Evolutionary conservation across 345 rosid species (phyloP), one percentile per base, ranked within the genome.

Genomic region (Citrus inodora): DNA sequence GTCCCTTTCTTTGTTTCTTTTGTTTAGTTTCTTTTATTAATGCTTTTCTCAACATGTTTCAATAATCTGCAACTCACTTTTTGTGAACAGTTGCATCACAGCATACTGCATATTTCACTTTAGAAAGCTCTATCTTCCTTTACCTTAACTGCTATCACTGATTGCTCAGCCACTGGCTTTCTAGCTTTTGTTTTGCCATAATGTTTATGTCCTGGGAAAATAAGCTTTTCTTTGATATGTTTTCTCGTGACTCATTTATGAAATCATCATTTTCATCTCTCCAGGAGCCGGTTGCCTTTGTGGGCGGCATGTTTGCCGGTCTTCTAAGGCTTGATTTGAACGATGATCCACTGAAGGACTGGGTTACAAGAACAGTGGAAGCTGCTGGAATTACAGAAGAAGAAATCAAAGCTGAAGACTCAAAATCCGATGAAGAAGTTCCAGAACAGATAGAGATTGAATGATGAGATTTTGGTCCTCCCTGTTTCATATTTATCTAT

Each of bases 251-350:
- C 42, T 60, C 4, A n/a, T 28, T 80, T 64, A 51, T 37, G n/a
- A 71, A 19, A 16, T 55, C 63, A 38, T 8, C 16, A 10, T 72
- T 64, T 37, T 16, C 62, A 30, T 75, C 17, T 27, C 22, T 74
- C 11, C 67, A 91, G 94, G 94, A 91, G 80, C 94, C 94, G 0
- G 88, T 89, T 55, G 94, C 92, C 33, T 91, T 91, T 68, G 10
- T 87, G 83, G 92, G 91, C 9, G 94, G 94, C 58, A 76, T 91
- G 76, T 91, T 91, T 83, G 92, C 92, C 0, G 92, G 94, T 75
- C 77, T 91, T 75, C 76, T 89, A 77, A 87, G 90, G 87, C 92
- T 89, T 63, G 90, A 91, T 84, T 78, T 91, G 79, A 84, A 89
- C 25, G 94, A 91, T 74, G 94, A 91, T 62, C 94, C 94, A 21